A percentile compares a stretch with the other conserved stretches of the same genome.
Conservation (phyloP, 2,329 filamentous ascomycete species). For the Neospermospora avenae region DNA sequence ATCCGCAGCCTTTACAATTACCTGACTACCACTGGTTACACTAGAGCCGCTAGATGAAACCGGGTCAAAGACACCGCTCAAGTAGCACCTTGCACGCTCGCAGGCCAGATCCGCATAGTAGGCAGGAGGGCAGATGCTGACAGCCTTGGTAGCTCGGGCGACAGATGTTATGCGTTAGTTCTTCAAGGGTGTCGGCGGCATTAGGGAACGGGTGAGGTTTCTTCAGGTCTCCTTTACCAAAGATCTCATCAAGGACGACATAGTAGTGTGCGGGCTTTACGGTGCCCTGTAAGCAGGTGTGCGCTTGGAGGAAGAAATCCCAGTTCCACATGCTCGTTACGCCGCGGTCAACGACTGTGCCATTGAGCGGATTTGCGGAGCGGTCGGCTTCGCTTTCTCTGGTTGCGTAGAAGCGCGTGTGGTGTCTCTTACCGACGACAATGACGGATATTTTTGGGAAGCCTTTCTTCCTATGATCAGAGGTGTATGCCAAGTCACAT, state of each 20-base stretch:
- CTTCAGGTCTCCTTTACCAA: conserved; percentile 42
- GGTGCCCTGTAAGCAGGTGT: not conserved
- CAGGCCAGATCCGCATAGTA: conserved; percentile 87
- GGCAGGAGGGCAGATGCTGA: conserved; percentile 79
- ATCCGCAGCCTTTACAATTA: not conserved
- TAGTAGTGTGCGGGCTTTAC: conserved; percentile 80
- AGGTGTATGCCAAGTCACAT: not conserved
- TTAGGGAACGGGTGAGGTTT: conserved; percentile 25
- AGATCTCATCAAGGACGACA: conserved; percentile 66
- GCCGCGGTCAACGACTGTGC: not conserved
- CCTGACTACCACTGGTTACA: not conserved
- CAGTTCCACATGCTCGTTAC: not conserved
- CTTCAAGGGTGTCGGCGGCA: conserved; percentile 64
- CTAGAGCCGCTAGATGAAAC: conserved; percentile 4
- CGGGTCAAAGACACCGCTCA: conserved; percentile 56
- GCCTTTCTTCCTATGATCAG: not conserved
- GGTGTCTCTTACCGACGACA: not conserved
- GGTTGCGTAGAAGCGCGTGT: not conserved
- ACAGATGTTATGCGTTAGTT: conserved; percentile 72
- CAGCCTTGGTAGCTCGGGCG: conserved; percentile 80
- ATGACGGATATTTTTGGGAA: not conserved
- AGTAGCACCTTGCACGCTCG: conserved; percentile 69
- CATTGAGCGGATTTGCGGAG: not conserved
- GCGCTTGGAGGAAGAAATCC: not conserved
- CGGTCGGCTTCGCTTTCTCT: not conserved